These are phyloP conservation scores for Fusarium sp. DNA, from an alignment of 2,329 filamentous ascomycete species.

Conservation along the genomic window DNA sequence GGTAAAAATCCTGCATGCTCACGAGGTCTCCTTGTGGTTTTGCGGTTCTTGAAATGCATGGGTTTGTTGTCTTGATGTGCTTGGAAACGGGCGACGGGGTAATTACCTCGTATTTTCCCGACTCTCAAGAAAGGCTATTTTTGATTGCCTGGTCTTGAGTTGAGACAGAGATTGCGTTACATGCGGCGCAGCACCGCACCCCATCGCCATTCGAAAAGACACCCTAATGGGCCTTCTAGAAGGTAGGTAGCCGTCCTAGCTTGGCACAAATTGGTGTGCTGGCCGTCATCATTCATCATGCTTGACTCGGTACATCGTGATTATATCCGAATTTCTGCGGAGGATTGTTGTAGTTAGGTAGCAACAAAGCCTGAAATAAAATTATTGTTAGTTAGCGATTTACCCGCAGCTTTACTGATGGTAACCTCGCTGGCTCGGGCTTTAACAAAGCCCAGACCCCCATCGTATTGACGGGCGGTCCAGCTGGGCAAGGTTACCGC, in stretches of 20 bases:
- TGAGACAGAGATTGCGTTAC: conserved; percentile 39
- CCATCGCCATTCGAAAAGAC: conserved; percentile 13
- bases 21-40: conserved; percentile 1
- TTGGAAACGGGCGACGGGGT: conserved; percentile 4
- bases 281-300: not conserved
- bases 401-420: not conserved
- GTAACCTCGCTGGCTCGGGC: not conserved
- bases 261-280: not conserved
- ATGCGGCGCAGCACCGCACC: conserved; percentile 38
- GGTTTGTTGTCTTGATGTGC: conserved; percentile 5
- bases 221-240: conserved; percentile 38
- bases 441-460: conserved; percentile 16
- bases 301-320: not conserved
- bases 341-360: not conserved
- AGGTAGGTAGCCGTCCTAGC: conserved; percentile 1
- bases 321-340: conserved; percentile 4
- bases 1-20: conserved; percentile 23
- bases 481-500: conserved; percentile 48
- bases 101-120: not conserved
- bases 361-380: not conserved
- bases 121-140: conserved; percentile 7
- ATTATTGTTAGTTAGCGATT: not conserved
- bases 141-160: not conserved
- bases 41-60: not conserved
- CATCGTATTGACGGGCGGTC: conserved; percentile 9